Evolutionary conservation across 345 rosid genomes (phyloP).

Genomic region (Citrus medica): DNA sequence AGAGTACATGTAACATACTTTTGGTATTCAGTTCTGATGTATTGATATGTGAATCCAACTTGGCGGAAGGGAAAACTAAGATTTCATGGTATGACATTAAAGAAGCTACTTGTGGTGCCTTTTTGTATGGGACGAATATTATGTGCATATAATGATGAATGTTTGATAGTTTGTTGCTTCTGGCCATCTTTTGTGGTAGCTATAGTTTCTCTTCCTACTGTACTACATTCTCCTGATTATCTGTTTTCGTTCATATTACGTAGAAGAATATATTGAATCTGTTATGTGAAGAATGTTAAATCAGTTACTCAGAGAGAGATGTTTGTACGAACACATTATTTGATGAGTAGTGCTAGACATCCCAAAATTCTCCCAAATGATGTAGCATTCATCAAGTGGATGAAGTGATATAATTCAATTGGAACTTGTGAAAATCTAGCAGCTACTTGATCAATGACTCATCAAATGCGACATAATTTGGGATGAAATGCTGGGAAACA

Average conservation of each 20-base stretch:
- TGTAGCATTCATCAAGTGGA: too few species aligned
- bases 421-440: too few species aligned
- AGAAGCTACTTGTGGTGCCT: neutral
- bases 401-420: too few species aligned
- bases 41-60: neutral
- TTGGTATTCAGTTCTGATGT: neutral
- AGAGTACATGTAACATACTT: neutral
- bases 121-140: neutral
- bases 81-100: neutral
- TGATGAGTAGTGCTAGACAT: too few species aligned
- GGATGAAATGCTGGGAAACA: too few species aligned
- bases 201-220: neutral
- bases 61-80: neutral
- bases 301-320: neutral
- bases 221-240: neutral
- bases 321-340: neutral
- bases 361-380: too few species aligned
- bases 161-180: neutral
- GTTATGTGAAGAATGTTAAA: neutral
- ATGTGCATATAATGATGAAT: neutral
- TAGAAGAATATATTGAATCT: neutral
- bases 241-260: neutral
- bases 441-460: too few species aligned
- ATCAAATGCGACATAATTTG: too few species aligned
- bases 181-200: neutral